Evolutionary conservation across 2,329 filamentous ascomycete species (phyloP).

Genomic region (Orbilia ellipsospora): DNA sequence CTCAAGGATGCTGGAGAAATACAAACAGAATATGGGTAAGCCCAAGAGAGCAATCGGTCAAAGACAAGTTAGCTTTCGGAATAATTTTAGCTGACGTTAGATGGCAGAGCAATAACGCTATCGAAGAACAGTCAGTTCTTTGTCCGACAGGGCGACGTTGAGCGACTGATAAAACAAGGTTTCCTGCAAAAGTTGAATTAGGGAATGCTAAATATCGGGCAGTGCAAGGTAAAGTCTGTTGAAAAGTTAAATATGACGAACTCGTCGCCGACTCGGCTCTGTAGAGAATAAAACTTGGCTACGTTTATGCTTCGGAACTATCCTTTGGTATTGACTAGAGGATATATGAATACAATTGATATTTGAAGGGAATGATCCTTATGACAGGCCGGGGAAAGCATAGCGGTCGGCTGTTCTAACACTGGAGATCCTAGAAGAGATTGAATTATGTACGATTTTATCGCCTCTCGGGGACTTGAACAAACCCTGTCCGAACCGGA

Average conservation of each 20-base stretch:
- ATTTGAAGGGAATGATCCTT: too few species aligned
- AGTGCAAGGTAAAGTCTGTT: background rate
- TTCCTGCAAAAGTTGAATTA: conserved; percentile 90
- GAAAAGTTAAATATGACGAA: background rate
- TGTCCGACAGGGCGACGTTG: conserved; percentile 93
- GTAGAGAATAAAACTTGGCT: conserved; percentile 8
- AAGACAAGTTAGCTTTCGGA: background rate
- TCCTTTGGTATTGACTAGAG: too few species aligned
- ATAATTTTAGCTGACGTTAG: conserved; percentile 56
- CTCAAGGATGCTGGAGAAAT: conserved; percentile 98
- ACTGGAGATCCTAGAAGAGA: too few species aligned
- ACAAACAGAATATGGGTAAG: conserved; percentile 95
- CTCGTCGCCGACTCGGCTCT: conserved; percentile 23
- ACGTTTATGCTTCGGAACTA: too few species aligned
- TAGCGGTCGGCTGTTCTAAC: too few species aligned
- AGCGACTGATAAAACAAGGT: conserved; percentile 90
- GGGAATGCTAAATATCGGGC: background rate
- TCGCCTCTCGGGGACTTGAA: conserved; percentile 4
- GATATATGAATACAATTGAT: too few species aligned
- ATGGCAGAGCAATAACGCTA: conserved; percentile 83
- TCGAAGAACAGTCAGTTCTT: conserved; percentile 99
- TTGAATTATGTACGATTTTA: background rate
- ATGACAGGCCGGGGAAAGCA: too few species aligned
- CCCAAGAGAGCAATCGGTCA: background rate
- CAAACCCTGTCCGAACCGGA: background rate